A percentile compares a stretch with the other conserved stretches of the same genome.
Evolutionary conservation across 2,329 filamentous ascomycete species (phyloP).

Genomic region (Ophiostoma himal-ulmi): DNA sequence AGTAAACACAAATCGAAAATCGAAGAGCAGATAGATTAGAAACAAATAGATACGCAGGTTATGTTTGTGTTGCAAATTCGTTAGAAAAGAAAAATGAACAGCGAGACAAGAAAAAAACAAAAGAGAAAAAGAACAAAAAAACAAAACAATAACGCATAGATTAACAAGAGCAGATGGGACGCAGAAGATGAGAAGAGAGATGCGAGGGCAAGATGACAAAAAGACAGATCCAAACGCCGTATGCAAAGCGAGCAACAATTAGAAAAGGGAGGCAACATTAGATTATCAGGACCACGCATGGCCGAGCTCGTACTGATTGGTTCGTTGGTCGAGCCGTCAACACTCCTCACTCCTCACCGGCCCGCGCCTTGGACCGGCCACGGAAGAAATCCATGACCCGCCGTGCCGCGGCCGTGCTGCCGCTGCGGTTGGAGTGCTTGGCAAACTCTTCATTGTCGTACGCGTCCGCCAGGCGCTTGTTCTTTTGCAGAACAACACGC

Average conservation of each 20-base stretch:
- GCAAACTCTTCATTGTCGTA: constrained; percentile 69
- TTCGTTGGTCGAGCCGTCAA: background rate
- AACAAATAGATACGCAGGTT: constrained; percentile 5
- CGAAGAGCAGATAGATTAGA: constrained; percentile 7
- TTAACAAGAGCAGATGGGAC: background rate
- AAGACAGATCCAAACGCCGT: constrained; percentile 11
- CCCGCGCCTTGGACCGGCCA: constrained; percentile 70
- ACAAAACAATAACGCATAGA: constrained; percentile 1
- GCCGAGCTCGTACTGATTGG: background rate
- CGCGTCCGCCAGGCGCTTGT: constrained; percentile 80
- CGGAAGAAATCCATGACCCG: constrained; percentile 99
- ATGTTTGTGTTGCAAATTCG: constrained; percentile 1
- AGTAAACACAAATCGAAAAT: background rate
- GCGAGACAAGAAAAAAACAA: background rate
- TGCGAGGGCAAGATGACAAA: background rate
- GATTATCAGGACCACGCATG: background rate
- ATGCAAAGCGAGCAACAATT: constrained; percentile 9
- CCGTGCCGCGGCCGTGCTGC: constrained; percentile 79
- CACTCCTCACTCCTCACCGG: constrained; percentile 45
- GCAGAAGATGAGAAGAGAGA: background rate
- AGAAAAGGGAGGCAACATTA: background rate
- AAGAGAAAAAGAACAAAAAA: background rate
- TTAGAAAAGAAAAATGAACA: background rate
- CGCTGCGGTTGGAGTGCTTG: constrained; percentile 58
- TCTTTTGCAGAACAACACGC: constrained; percentile 67